Evolutionary conservation across 192 early-diverging fungal species (phyloP).

Genomic region (Gryganskiella cystojenkinii): DNA sequence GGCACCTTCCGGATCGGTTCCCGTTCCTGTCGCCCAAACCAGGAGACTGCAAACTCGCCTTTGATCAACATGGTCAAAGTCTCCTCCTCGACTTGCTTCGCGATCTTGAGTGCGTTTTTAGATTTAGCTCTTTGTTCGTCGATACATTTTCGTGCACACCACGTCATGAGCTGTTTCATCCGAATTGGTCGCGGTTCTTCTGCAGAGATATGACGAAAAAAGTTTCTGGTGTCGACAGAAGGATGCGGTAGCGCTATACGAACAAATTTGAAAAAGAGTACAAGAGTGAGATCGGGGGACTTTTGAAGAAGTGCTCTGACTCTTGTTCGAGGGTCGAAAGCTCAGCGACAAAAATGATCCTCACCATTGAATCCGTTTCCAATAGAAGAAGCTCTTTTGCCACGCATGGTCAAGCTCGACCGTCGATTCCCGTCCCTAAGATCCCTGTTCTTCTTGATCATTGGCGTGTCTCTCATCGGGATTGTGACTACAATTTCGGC

Average conservation of each 20-base stretch:
- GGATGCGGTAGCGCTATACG: slow-evolving; percentile 38
- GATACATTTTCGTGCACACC: slow-evolving; percentile 35
- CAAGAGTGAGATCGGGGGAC: neutral
- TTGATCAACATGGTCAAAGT: slow-evolving; percentile 12
- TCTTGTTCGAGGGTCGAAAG: no score
- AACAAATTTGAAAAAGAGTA: neutral
- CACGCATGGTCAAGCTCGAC: slow-evolving; percentile 38
- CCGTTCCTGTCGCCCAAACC: slow-evolving; percentile 36
- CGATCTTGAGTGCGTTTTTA: slow-evolving; percentile 27
- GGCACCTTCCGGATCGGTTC: slow-evolving; percentile 16
- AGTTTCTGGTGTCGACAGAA: slow-evolving; percentile 33
- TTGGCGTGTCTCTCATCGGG: slow-evolving; percentile 49
- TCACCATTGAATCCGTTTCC: slow-evolving; percentile 43
- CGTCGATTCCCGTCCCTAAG: slow-evolving; percentile 30
- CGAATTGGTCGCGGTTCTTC: slow-evolving; percentile 37
- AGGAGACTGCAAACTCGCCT: slow-evolving; percentile 32
- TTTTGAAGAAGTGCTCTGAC: no score
- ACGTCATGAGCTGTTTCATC: slow-evolving; percentile 49
- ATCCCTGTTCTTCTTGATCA: slow-evolving; percentile 47
- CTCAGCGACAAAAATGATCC: neutral
- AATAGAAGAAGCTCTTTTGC: slow-evolving; percentile 45
- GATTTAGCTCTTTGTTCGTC: slow-evolving; percentile 16
- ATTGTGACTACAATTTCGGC: slow-evolving; percentile 33
- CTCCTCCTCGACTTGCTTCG: slow-evolving; percentile 40
- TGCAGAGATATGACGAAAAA: slow-evolving; percentile 47